phyloP scores from a whole-genome alignment of 2,329 filamentous ascomycete species.

The Trichoderma sp. region DNA sequence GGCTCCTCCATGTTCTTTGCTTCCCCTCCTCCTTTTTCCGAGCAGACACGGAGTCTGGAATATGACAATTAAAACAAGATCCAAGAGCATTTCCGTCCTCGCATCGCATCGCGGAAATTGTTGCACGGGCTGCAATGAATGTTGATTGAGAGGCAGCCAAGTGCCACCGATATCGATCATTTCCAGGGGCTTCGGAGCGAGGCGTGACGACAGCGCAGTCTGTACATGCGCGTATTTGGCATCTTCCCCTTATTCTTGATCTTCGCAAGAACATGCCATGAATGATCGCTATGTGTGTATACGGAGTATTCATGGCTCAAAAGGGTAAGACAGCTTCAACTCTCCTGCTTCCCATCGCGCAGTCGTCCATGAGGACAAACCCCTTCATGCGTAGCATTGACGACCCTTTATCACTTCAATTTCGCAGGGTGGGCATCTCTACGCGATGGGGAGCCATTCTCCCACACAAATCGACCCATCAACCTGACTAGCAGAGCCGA shows the following conservation, averaged over 20 bases:
- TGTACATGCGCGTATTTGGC: not conserved
- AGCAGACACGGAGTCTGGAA: no score
- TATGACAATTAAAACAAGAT: no score
- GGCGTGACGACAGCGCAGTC: not conserved
- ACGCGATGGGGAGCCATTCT: not conserved
- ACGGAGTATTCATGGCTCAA: not conserved
- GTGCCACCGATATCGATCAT: not conserved
- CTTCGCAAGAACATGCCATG: not conserved
- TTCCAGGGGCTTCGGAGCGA: conserved; percentile 20
- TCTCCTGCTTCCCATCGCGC: not conserved
- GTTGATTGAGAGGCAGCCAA: not conserved
- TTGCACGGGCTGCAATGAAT: not conserved
- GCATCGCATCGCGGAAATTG: conserved; percentile 23
- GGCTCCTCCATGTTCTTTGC: not conserved
- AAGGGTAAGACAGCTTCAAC: no score
- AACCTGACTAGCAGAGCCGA: not conserved
- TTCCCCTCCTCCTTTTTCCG: no score
- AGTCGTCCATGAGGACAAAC: not conserved
- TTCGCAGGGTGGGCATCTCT: conserved; percentile 13
- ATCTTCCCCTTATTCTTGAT: not conserved
- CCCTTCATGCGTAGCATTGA: conserved; percentile 8
- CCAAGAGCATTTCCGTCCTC: not conserved
- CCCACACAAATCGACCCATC: conserved; percentile 2
- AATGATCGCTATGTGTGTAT: not conserved
- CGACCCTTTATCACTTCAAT: conserved; percentile 13